These are phyloP conservation scores for Rhizophagus clarus DNA, from an alignment of 192 early-diverging fungal genomes.

Conservation along the genomic window DNA sequence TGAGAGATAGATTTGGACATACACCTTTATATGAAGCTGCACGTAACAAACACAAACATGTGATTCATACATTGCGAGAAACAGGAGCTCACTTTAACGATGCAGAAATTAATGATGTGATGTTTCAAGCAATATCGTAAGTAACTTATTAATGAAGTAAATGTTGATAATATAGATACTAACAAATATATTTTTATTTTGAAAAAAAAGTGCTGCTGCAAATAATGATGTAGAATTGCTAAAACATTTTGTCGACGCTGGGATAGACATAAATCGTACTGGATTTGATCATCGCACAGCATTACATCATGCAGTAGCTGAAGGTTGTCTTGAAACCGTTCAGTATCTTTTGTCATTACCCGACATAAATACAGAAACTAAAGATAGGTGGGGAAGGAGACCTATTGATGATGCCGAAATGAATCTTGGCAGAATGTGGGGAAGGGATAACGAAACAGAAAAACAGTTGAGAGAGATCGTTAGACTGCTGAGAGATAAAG, in stretches of 20 bases:
- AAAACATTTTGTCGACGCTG: conserved; percentile 57
- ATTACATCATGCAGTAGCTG: conserved; percentile 65
- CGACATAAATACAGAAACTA: conserved; percentile 46
- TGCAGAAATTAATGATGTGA: conserved; percentile 73
- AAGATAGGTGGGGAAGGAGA: conserved; percentile 59
- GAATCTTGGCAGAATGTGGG: conserved; percentile 28
- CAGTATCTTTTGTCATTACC: conserved; percentile 48
- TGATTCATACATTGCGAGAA: conserved; percentile 67
- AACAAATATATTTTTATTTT: background rate
- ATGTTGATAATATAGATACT: background rate
- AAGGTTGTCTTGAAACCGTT: conserved; percentile 45
- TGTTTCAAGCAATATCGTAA: conserved; percentile 53
- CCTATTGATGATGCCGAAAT: conserved; percentile 55
- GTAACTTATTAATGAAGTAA: conserved; percentile 30
- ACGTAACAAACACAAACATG: conserved; percentile 57
- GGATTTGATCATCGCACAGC: conserved; percentile 67
- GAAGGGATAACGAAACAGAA: conserved; percentile 17
- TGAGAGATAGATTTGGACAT: conserved; percentile 84
- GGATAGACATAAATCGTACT: conserved; percentile 67
- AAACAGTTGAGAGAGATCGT: conserved; percentile 19
- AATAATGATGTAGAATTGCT: conserved; percentile 54
- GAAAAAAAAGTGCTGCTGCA: conserved; percentile 41
- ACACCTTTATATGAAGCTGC: conserved; percentile 89
- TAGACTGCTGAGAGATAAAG: conserved; percentile 1
- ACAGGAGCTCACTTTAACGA: conserved; percentile 91